Evolutionary conservation across 176 grass and related monocot species (phyloP).

Genomic region (Panicum miliaceum): DNA sequence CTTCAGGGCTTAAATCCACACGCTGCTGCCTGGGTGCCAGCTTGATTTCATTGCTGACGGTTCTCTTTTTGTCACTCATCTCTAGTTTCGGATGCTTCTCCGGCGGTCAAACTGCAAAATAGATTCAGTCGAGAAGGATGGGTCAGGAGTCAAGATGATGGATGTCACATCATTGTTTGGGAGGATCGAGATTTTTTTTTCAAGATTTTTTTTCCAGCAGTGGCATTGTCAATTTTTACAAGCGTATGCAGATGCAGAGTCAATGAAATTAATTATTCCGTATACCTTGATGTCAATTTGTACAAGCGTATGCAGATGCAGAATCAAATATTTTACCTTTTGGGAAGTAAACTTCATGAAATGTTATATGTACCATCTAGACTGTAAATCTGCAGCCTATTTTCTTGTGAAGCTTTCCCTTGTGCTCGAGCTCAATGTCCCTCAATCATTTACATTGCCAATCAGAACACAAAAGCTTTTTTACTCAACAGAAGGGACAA

Average conservation of each 20-base stretch:
- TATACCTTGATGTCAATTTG: too few species aligned
- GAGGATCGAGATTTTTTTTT: background rate
- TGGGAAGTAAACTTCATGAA: too few species aligned
- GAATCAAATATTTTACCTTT: conserved; percentile 5
- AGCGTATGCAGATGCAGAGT: background rate
- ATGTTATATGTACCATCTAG: too few species aligned
- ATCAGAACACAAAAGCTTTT: too few species aligned
- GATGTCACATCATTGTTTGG: background rate
- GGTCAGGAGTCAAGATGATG: background rate
- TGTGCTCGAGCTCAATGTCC: too few species aligned
- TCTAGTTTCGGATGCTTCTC: background rate
- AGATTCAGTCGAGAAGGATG: background rate
- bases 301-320: too few species aligned
- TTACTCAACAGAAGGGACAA: too few species aligned
- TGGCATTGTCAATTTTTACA: background rate
- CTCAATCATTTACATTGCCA: too few species aligned
- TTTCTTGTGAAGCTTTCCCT: too few species aligned
- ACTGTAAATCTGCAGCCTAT: too few species aligned
- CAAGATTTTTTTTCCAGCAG: background rate
- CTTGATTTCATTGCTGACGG: background rate
- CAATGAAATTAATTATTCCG: background rate
- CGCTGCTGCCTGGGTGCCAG: background rate
- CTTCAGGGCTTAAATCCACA: background rate
- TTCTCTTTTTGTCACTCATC: background rate
- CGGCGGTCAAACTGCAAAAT: background rate